phyloP scores from a whole-genome alignment of 2,329 filamentous ascomycete genomes.

The Colletotrichum sp. region DNA sequence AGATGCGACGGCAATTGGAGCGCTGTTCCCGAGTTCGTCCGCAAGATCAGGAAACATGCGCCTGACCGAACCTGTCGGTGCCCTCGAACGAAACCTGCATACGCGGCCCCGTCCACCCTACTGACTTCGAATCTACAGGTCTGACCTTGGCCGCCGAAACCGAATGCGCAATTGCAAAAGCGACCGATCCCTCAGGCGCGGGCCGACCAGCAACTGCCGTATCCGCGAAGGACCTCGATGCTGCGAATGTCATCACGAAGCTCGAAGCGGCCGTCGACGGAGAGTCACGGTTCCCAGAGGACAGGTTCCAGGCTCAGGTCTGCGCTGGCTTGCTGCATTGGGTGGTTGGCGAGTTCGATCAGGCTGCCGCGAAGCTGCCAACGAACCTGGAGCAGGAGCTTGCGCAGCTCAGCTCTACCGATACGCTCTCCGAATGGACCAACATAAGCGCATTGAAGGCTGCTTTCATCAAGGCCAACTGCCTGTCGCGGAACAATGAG shows the following conservation, averaged over 20 bases:
- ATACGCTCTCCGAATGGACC: conserved; percentile 74
- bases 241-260: conserved; percentile 50
- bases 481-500: conserved; percentile 54
- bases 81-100: conserved; percentile 1
- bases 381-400: conserved; percentile 63
- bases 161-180: conserved; percentile 69
- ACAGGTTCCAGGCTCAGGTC: conserved; percentile 79
- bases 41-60: conserved; percentile 95
- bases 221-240: conserved; percentile 49
- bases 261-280: conserved; percentile 63
- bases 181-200: conserved; percentile 47
- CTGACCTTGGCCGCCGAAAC: conserved; percentile 73
- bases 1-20: conserved; percentile 90
- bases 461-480: conserved; percentile 76
- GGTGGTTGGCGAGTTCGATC: conserved; percentile 71
- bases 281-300: conserved; percentile 58
- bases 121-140: conserved; percentile 50
- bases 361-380: conserved; percentile 68
- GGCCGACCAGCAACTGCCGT: conserved; percentile 47
- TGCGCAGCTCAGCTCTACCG: conserved; percentile 55
- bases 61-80: conserved; percentile 80
- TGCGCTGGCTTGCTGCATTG: conserved; percentile 88
- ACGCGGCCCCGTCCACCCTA: conserved; percentile 16
- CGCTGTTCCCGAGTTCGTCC: conserved; percentile 83
- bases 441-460: conserved; percentile 82